Evolutionary conservation across 345 rosid genomes (phyloP), one percentile per base, ranked within the genome.

Genomic region (Citrus unshiu): DNA sequence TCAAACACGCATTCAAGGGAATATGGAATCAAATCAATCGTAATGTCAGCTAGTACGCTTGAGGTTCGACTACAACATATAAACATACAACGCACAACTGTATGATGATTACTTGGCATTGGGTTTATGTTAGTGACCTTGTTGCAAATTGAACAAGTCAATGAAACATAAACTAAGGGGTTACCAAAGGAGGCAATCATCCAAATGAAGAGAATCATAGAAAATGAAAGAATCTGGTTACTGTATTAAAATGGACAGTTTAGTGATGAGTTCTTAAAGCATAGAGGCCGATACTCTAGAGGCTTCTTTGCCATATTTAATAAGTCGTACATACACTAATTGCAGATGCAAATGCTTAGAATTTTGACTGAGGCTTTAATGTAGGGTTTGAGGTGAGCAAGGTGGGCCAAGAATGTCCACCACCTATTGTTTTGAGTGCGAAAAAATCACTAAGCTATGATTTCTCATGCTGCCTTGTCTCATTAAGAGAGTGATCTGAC

Each of bases 401-500:
- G 59, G 87, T 78, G 93, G 90, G 80, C 88, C 87, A 80, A 51
- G 74, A 24, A 59, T 90, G 90, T 86, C 80, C 71, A 82, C 90
- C 90, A 87, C 93, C 79, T 54, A 81, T 74, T 35, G 40, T 25
- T 60, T 74, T 58, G 29, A 43, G 78, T 75, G 81, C 74, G 67
- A 79, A 72, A 74, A 74, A 79, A 71, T 77, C 68, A 80, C 79
- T 72, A 82, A 72, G 67, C 72, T 69, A 70, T 77, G 82, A 85
- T 80, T 84, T 80, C 70, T 54, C 73, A 74, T 60, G 77, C 70
- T 68, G 87, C 80, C 85, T 54, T 84, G 87, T 81, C 83, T 34
- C 51, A 35, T 80, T 54, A 68, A 67, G 83, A 80, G 40, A 77
- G 81, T 65, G 85, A 80, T 56, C 51, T 68, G 65, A 75, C 80